Base-by-base conservation (phyloP, 192 early-diverging fungal genomes). In the Dissophora ornata region DNA sequence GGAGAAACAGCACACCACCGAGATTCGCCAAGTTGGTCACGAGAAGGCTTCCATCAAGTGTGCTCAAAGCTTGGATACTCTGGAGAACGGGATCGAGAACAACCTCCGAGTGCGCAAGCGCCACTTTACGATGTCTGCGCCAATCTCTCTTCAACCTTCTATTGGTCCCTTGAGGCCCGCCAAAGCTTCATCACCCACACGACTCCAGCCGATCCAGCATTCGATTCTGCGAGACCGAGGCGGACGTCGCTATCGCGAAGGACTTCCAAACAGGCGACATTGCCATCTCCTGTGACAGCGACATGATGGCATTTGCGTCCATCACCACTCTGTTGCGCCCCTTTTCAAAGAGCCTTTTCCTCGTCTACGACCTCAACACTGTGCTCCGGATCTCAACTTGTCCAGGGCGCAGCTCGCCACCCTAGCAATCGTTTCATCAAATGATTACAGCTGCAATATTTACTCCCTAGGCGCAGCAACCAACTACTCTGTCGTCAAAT, bases 251-350 rank as follows among this genome's bases (percentile, higher is more conserved):
- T 2, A 57, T 57, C 42, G 64, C 64, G 2, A 1, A 18, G 9
- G 45, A 48, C 18, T 57, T n/a, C 25, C 9, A 28, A 33, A 29
- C 29, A n/a, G 54, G n/a, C 24, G 53, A 57, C 28, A 19, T 67
- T 21, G 64, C 48, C 2, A 36, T 67, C n/a, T 57, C 53, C 3
- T 8, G 8, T 13, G 64, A 67, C 26, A 57, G 64, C 29, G 53
- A 67, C 16, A 36, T 67, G 10, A 18, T 67, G 44, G 54, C 46
- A 1, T 57, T 57, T 19, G 19, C 28, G 0, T 18, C 29, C 1
- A 25, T 67, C 41, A 28, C 22, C 4, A 67, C 64, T 1, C 8
- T 67, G 9, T 67, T 32, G 53, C 62, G 51, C 4, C 51, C 29
- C 4, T 16, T 65, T 21, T 38, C 48, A 8, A 54, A 26, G 12